Base-by-base conservation (phyloP, 345 rosid species). In the Raphanus raphanistrum region DNA sequence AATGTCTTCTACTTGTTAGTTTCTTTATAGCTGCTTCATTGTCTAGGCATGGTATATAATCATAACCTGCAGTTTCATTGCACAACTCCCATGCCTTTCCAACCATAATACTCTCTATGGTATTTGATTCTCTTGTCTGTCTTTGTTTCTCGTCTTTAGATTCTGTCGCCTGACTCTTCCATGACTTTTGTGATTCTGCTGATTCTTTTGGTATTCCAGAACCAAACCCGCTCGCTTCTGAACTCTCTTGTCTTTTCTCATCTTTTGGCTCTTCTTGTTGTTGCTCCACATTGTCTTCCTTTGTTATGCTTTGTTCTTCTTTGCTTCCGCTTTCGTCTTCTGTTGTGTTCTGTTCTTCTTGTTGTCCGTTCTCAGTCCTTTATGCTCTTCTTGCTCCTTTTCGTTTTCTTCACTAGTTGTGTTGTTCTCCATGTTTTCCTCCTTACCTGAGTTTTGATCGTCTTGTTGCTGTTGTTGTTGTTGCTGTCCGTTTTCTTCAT, bases 1-100 rank as follows among this genome's bases (percentile, higher is more conserved):
- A 95, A 58, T 95, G 98, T 65, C 64, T 75, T 38, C 92, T 91
- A 21, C 79, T 69, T 0, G 16, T 82, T 12, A 95, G 71, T 71
- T 87, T 75, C 54, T 1, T 85, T 26, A 95, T 16, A 7, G 97
- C 97, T 84, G 85, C 84, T 85, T 86, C 88, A 16, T 95, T 95
- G 74, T 95, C 98, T 86, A 95, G 77, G 78, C 99, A 95, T 13
- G 99, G 99, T 63, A 95, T 95, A 67, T 89, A 95, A 82, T 95
- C 99, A 73, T 88, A 25, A 62, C 97, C 96, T 1, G 94, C 82
- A 1, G 97, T 92, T 27, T 72, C 85, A 48, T 95, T 92, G 41
- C 99, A 95, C 16, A 92, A 80, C 55, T 59, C 84, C 98, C 99
- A 95, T 5, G 81, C 60, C 21, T 84, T 73, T 29, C 90, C 90